Percentiles rank a stretch among this genome's conserved stretches.
Evolutionary conservation across 2,329 filamentous ascomycete species (phyloP).

Genomic region (Tolypocladium ophioglossoides): DNA sequence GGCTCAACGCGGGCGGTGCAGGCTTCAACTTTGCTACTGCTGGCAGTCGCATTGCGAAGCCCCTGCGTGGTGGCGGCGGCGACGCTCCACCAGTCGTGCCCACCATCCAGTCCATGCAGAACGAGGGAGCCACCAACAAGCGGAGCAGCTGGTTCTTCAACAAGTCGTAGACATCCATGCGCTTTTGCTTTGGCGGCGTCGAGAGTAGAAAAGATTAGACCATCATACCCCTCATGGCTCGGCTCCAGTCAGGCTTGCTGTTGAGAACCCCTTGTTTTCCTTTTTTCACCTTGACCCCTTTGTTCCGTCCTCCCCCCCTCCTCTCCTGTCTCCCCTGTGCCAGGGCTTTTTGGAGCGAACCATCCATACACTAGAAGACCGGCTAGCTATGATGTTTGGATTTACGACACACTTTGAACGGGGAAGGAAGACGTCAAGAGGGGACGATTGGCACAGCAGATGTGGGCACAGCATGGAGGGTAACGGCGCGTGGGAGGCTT

Average conservation of each 20-base stretch:
- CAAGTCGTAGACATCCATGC: constrained; percentile 32
- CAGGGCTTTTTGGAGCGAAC: neutral
- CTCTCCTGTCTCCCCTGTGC: neutral
- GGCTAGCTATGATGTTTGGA: constrained; percentile 9
- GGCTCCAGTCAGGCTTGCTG: neutral
- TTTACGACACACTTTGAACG: constrained; percentile 7
- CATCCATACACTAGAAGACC: neutral
- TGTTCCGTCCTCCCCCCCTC: neutral
- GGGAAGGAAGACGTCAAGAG: constrained; percentile 4
- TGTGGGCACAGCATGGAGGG: neutral
- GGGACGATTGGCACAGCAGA: constrained; percentile 4
- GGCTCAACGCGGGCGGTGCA: constrained; percentile 56
- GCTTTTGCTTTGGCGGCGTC: constrained; percentile 1
- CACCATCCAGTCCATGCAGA: constrained; percentile 47
- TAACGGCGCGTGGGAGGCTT: neutral
- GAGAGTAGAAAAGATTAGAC: constrained; percentile 6
- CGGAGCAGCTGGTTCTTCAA: constrained; percentile 68
- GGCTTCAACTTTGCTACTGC: constrained; percentile 61
- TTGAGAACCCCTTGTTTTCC: neutral
- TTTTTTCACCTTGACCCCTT: constrained; percentile 3
- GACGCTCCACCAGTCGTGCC: constrained; percentile 37
- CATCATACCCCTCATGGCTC: constrained; percentile 5
- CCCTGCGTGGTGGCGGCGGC: constrained; percentile 50
- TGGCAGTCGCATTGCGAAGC: constrained; percentile 60
- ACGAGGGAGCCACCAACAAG: constrained; percentile 47